These are phyloP conservation scores for Pichia occidentalis DNA, from an alignment of 805 yeast species.

Conservation along the genomic window DNA sequence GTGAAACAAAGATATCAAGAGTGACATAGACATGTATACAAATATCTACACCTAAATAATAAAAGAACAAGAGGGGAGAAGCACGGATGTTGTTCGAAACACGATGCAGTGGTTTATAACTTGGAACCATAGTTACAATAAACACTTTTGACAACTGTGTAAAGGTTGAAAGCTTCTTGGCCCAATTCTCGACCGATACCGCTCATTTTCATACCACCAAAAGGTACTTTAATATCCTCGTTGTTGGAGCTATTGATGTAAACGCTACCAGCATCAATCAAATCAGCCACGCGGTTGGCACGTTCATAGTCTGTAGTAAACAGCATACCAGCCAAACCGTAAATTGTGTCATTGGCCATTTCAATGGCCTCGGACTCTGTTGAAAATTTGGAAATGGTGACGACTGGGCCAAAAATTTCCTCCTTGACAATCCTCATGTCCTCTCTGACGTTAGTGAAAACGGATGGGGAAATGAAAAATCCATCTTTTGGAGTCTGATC, in stretches of 20 bases:
- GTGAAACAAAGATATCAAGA: background rate
- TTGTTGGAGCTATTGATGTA: conserved; percentile 68
- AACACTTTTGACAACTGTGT: conserved; percentile 71
- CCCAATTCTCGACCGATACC: conserved; percentile 83
- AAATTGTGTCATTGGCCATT: conserved; percentile 64
- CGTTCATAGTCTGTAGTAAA: conserved; percentile 61
- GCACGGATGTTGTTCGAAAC: too few species aligned
- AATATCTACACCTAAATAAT: too few species aligned
- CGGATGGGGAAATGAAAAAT: conserved; percentile 66
- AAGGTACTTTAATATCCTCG: conserved; percentile 60
- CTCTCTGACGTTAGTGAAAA: conserved; percentile 64
- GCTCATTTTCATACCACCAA: conserved; percentile 74
- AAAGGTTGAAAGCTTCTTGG: conserved; percentile 60
- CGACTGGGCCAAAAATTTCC: conserved; percentile 89
- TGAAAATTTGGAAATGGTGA: conserved; percentile 55
- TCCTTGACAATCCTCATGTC: conserved; percentile 62
- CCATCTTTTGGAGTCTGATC: conserved; percentile 43
- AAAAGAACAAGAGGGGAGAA: too few species aligned
- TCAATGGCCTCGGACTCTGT: conserved; percentile 62
- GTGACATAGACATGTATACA: too few species aligned
- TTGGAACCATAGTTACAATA: conserved; percentile 43
- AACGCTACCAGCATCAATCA: conserved; percentile 59
- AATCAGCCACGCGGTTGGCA: conserved; percentile 45
- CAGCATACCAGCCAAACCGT: conserved; percentile 79
- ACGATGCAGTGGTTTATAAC: conserved; percentile 10